These are phyloP conservation scores for Baorangia bicolor DNA, from an alignment of 768 basidiomycete genomes.

Conservation along the genomic window DNA sequence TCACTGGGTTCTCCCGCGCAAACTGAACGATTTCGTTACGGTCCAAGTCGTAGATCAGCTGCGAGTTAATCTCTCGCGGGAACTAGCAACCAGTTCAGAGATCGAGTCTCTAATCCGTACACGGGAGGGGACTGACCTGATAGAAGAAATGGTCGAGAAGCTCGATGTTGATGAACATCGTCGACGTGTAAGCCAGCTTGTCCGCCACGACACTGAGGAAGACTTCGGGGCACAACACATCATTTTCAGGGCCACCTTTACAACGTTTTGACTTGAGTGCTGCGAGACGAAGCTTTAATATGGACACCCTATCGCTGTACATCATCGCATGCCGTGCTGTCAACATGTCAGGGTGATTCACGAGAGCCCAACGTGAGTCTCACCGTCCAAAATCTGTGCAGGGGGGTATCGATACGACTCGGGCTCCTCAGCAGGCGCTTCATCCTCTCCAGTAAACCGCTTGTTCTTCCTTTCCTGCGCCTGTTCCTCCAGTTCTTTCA, in stretches of 20 bases:
- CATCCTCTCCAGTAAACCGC: constrained; percentile 42
- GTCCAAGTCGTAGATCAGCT: constrained; percentile 91
- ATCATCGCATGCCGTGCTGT: constrained; percentile 90
- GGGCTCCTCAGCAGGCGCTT: constrained; percentile 40
- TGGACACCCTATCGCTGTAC: constrained; percentile 75
- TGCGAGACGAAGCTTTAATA: constrained; percentile 82
- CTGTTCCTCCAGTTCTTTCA: constrained; percentile 76
- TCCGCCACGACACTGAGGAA: constrained; percentile 97
- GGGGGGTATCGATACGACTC: constrained; percentile 91
- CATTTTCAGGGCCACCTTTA: constrained; percentile 80
- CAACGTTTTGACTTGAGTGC: constrained; percentile 91
- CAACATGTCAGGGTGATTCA: constrained; percentile 6
- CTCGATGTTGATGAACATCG: constrained; percentile 99
- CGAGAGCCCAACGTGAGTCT: constrained; percentile 22
- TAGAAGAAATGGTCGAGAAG: constrained; percentile 98
- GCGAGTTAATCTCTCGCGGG: constrained; percentile 95
- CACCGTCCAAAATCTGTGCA: constrained; percentile 90
- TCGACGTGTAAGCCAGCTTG: constrained; percentile 92
- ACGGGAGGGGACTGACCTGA: constrained; percentile 56
- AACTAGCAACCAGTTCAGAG: constrained; percentile 53
- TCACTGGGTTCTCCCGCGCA: constrained; percentile 92
- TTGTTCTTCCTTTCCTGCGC: constrained; percentile 62
- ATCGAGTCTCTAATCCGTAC: not conserved
- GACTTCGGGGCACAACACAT: constrained; percentile 91
- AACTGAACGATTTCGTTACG: constrained; percentile 87